phyloP scores from a whole-genome alignment of 2,329 filamentous ascomycete genomes.

The Aureobasidium sp. region DNA sequence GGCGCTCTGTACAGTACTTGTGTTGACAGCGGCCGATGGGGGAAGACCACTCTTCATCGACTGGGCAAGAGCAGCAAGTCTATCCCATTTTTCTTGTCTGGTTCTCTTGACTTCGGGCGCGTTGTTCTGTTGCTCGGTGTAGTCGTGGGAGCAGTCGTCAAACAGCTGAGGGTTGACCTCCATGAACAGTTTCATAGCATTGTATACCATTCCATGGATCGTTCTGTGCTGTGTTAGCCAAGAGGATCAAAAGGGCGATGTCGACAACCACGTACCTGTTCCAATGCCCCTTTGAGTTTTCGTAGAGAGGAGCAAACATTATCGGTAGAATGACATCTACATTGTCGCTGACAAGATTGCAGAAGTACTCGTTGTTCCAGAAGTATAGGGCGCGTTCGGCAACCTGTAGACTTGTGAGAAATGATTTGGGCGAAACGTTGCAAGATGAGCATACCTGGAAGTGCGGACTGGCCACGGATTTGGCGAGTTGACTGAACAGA shows the following conservation, averaged over 20 bases:
- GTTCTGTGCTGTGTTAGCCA: conserved; percentile 50
- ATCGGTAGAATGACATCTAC: conserved; percentile 97
- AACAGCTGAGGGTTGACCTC: conserved; percentile 98
- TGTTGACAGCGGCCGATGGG: conserved; percentile 17
- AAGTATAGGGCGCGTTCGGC: conserved; percentile 96
- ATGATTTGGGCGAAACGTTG: neutral
- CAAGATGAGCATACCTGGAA: conserved; percentile 57
- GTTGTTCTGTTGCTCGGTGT: conserved; percentile 91
- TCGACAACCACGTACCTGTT: conserved; percentile 61
- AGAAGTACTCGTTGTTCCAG: conserved; percentile 99
- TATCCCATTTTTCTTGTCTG: conserved; percentile 83
- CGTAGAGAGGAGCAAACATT: conserved; percentile 97
- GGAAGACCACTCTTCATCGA: conserved; percentile 47
- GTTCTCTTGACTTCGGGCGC: conserved; percentile 74
- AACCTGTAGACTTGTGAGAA: conserved; percentile 45
- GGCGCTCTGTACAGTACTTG: conserved; percentile 27
- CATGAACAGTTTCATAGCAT: conserved; percentile 99
- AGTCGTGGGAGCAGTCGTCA: conserved; percentile 96
- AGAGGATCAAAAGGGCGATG: neutral
- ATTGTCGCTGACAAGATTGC: conserved; percentile 97
- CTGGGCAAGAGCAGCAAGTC: conserved; percentile 70
- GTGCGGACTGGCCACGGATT: conserved; percentile 95
- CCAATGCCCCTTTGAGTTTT: conserved; percentile 99
- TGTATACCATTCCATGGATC: conserved; percentile 99
- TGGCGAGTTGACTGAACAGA: conserved; percentile 92